These are phyloP conservation scores for Geosmithia putterillii DNA, from an alignment of 2,329 filamentous ascomycete genomes.

Conservation along the genomic window DNA sequence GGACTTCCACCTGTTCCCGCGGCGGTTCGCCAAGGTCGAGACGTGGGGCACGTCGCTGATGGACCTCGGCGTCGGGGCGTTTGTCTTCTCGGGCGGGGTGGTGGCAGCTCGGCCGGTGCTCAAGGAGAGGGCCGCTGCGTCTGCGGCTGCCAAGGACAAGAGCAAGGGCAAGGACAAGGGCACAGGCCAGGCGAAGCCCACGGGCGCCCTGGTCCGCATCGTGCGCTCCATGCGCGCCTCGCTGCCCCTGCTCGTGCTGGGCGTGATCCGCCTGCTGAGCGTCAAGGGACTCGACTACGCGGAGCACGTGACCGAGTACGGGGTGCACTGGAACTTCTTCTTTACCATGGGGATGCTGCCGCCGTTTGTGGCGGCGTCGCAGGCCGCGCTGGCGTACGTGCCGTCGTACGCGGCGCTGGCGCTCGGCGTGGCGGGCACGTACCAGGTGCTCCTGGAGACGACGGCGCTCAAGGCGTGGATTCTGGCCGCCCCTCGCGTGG, in stretches of 20 bases:
- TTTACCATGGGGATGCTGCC: slow-evolving; percentile 86
- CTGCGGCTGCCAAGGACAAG: slow-evolving; percentile 7
- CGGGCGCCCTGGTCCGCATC: slow-evolving; percentile 42
- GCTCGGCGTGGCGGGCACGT: slow-evolving; percentile 52
- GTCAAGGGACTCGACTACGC: slow-evolving; percentile 94
- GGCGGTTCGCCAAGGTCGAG: slow-evolving; percentile 93
- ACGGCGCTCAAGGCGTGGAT: slow-evolving; percentile 75
- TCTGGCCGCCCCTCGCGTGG: slow-evolving; percentile 64
- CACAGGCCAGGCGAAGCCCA: too few relatives aligned
- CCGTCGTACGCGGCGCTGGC: slow-evolving; percentile 70
- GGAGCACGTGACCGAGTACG: slow-evolving; percentile 94
- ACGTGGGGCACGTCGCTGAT: slow-evolving; percentile 99
- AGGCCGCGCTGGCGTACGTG: slow-evolving; percentile 55
- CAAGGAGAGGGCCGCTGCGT: slow-evolving; percentile 46
- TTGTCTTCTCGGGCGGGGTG: slow-evolving; percentile 87
- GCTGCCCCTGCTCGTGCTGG: slow-evolving; percentile 68
- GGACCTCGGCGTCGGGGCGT: slow-evolving; percentile 94
- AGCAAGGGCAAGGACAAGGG: not conserved
- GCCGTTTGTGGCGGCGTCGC: slow-evolving; percentile 76
- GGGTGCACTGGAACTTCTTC: slow-evolving; percentile 99
- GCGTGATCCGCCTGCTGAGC: slow-evolving; percentile 68
- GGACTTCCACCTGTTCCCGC: slow-evolving; percentile 85
- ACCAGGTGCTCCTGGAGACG: slow-evolving; percentile 65
- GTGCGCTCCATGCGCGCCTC: slow-evolving; percentile 63
- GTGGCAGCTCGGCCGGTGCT: slow-evolving; percentile 77